A percentile compares a stretch with the other conserved stretches of the same genome.
phyloP scores from a whole-genome alignment of 2,329 filamentous ascomycete genomes.

The Fusarium tuaranense region DNA sequence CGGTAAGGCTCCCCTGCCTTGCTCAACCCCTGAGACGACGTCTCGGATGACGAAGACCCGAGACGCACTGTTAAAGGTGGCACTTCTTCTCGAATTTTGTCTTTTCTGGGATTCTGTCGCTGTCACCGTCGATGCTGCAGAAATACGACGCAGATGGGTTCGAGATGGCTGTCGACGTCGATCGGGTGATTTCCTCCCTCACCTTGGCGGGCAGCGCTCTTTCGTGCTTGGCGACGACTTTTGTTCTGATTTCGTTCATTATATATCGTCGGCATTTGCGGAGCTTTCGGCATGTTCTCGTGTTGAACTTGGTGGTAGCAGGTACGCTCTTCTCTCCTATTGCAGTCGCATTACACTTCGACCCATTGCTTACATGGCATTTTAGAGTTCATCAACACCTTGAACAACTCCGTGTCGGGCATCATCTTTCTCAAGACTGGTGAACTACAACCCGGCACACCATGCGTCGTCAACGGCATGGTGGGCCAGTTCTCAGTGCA shows the following conservation, averaged over 20 bases:
- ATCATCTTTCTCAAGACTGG: constrained; percentile 26
- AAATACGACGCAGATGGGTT: background rate
- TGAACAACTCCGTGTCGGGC: constrained; percentile 42
- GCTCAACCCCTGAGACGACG: background rate
- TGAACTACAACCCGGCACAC: constrained; percentile 16
- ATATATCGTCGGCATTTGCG: constrained; percentile 37
- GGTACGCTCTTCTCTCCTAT: constrained; percentile 17
- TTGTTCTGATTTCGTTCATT: constrained; percentile 36
- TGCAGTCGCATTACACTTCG: background rate
- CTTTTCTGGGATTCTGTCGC: background rate
- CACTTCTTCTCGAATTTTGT: background rate
- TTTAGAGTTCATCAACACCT: constrained; percentile 38
- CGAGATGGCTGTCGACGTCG: constrained; percentile 28
- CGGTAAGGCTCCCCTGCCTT: background rate
- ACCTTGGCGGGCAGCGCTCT: constrained; percentile 39
- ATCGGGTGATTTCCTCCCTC: constrained; percentile 35
- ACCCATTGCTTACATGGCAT: background rate
- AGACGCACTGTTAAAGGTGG: background rate
- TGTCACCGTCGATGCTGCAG: background rate
- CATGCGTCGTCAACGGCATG: constrained; percentile 37
- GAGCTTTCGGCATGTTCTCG: constrained; percentile 40
- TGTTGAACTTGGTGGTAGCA: constrained; percentile 39
- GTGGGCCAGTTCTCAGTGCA: constrained; percentile 40
- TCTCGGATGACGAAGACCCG: background rate
- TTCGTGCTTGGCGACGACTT: constrained; percentile 36